These are phyloP conservation scores for Pyrenophora teres DNA, from an alignment of 2,329 filamentous ascomycete species.

Conservation along the genomic window DNA sequence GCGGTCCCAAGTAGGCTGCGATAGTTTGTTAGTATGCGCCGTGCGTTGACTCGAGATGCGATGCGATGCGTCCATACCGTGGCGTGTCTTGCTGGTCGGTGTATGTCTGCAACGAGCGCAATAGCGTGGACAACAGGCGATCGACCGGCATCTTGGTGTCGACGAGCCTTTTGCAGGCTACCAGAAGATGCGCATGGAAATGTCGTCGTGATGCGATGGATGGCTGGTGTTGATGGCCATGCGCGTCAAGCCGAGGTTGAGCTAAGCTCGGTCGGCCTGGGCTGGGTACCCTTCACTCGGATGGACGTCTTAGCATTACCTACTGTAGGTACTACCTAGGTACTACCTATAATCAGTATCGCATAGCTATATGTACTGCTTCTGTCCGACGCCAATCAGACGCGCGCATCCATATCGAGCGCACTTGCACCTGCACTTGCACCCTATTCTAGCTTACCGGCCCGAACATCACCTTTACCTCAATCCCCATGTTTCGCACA, in stretches of 20 bases:
- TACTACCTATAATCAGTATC: neutral
- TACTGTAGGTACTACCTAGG: neutral
- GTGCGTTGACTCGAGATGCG: conserved; percentile 8
- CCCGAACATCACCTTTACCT: neutral
- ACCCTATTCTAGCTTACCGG: neutral
- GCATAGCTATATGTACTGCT: neutral
- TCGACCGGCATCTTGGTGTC: conserved; percentile 65
- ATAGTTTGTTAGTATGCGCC: conserved; percentile 33
- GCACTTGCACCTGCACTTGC: neutral
- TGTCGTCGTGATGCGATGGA: conserved; percentile 3
- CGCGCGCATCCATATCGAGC: neutral
- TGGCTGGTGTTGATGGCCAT: conserved; percentile 25
- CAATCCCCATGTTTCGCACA: neutral
- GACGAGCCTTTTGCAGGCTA: conserved; percentile 8
- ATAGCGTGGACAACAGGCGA: conserved; percentile 67
- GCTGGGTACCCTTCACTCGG: conserved; percentile 18
- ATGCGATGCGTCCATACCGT: conserved; percentile 49
- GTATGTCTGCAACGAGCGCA: conserved; percentile 66
- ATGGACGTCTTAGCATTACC: conserved; percentile 20
- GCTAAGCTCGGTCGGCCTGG: conserved; percentile 21
- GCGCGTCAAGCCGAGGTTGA: conserved; percentile 36
- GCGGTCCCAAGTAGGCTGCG: conserved; percentile 65
- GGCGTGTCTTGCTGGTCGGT: conserved; percentile 64
- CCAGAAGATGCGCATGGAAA: conserved; percentile 4
- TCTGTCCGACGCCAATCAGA: neutral